Percentiles rank a stretch among this genome's conserved stretches.
Evolutionary conservation across 164 flowering plant genomes (phyloP).

Genomic region (Magnolia kwangsiensis): DNA sequence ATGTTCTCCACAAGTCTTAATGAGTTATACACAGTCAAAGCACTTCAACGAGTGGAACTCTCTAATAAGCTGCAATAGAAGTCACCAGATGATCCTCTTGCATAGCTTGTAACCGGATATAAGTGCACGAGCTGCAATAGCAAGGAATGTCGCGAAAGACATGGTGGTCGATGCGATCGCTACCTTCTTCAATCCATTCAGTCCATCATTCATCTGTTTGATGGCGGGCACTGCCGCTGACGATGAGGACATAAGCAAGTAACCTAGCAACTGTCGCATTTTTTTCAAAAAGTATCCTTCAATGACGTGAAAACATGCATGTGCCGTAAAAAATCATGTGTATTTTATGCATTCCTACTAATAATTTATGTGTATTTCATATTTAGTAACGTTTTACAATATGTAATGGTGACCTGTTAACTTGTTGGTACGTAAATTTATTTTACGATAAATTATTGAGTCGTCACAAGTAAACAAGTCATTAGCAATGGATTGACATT

Average conservation of each 20-base stretch:
- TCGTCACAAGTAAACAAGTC: no score
- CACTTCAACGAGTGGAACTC: no score
- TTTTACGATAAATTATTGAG: no score
- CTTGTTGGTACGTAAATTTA: no score
- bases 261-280: constrained; percentile 40
- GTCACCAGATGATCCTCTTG: constrained; percentile 56
- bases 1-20: no score
- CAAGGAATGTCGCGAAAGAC: constrained; percentile 41
- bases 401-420: no score
- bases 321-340: not conserved
- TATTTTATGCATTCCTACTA: no score
- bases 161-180: constrained; percentile 31
- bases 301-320: not conserved
- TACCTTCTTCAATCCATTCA: constrained; percentile 26
- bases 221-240: constrained; percentile 30
- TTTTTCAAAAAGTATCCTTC: not conserved
- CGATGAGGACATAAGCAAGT: constrained; percentile 52
- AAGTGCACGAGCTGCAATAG: constrained; percentile 27
- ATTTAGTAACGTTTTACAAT: no score
- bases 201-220: not conserved
- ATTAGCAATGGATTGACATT: no score
- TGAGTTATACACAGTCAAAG: no score
- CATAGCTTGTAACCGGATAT: constrained; percentile 59
- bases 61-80: no score
- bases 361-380: no score